Evolutionary conservation across 169 alveolate species (phyloP), one percentile per base, ranked within the genome.

Genomic region (Plasmodium relictum): DNA sequence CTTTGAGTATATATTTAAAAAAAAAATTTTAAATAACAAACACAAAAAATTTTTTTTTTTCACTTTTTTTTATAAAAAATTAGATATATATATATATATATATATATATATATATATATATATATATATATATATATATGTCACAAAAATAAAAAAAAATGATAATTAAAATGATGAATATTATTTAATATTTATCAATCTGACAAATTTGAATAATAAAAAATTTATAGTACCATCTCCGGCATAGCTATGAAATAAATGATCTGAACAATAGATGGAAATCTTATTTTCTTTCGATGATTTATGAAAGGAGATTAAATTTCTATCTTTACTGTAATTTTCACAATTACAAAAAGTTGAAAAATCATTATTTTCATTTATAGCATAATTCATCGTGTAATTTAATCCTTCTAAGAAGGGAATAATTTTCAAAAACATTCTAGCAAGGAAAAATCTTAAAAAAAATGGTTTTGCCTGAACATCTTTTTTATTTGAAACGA

Each of bases 401-500:
- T 78, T 63, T 52, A 78, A 78, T 65, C 89, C 89, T 56, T 78
- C 89, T 0, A 78, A 39, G 7, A n/a, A 58, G 37, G 89, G 89
- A 22, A 78, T 78, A 52, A 78, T 78, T 9, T 52, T 66, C 16
- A 78, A 50, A 63, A 78, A 78, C 18, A 45, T 54, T 78, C 89
- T 78, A 26, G 58, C 18, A 44, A 63, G 16, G 44, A 65, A 78
- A 22, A 20, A 65, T 63, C 89, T 78, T 78, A 78, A 52, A 78
- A 78, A 78, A 66, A 78, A 78, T 24, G 89, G 89, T 39, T 78
- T 78, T 37, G 78, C 89, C 39, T 78, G 78, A 66, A 65, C 44
- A 63, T 65, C 31, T 78, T 78, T 63, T n/a, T 78, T 78, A 63
- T 65, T 78, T 78, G 89, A 78, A 63, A 78, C 63, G 63, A 63